Percentiles rank a stretch among this genome's conserved stretches.
Evolutionary conservation across 2,329 filamentous ascomycete species (phyloP).

Genomic region (Fusarium sp.): DNA sequence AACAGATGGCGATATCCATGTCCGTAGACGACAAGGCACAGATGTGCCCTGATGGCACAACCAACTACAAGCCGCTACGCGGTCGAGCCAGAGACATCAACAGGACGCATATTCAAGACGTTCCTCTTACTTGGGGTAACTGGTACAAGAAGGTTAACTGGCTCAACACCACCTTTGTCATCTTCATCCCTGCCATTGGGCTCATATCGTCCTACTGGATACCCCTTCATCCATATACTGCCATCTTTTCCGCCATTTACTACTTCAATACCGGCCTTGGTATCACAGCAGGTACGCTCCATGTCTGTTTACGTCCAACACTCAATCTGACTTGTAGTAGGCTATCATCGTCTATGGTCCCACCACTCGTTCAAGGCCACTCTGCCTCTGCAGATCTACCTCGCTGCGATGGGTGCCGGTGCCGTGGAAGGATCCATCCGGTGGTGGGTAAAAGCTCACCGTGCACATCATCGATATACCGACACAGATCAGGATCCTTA

Average conservation of each 20-base stretch:
- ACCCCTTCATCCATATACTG: constrained; percentile 77
- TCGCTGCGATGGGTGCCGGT: constrained; percentile 84
- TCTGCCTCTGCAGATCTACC: constrained; percentile 81
- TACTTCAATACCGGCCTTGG: constrained; percentile 88
- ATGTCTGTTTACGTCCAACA: not conserved
- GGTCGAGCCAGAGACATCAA: constrained; percentile 34
- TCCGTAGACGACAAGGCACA: constrained; percentile 51
- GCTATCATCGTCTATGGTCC: constrained; percentile 81
- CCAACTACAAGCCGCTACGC: constrained; percentile 66
- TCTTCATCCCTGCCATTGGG: constrained; percentile 81
- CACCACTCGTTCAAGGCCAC: constrained; percentile 86
- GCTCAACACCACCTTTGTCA: constrained; percentile 86
- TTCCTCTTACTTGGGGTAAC: constrained; percentile 82
- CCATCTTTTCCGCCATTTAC: constrained; percentile 79
- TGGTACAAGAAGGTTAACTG: constrained; percentile 96
- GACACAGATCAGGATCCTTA: constrained; percentile 94
- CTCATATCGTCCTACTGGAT: constrained; percentile 82
- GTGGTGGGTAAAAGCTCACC: constrained; percentile 90
- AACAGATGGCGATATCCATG: constrained; percentile 53
- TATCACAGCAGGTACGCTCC: constrained; percentile 76
- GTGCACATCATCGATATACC: constrained; percentile 91
- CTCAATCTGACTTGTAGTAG: constrained; percentile 22
- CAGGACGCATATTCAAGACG: constrained; percentile 81
- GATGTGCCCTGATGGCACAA: constrained; percentile 64
- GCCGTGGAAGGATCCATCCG: constrained; percentile 87